Conservation (phyloP, 257 asterid genomes). For the Solanum sejunctum region DNA sequence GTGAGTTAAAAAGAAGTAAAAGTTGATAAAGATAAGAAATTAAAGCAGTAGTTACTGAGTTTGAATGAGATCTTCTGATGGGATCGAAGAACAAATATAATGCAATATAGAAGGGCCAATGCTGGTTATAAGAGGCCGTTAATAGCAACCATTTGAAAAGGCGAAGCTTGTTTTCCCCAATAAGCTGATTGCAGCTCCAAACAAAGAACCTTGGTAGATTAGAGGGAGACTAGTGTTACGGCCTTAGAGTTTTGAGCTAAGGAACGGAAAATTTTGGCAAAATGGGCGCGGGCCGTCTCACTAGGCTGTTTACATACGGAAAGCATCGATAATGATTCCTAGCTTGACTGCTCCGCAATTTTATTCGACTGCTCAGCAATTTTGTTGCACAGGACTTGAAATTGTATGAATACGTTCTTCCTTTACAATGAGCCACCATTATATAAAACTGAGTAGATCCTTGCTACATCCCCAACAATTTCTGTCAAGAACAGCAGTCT, state of each 20-base stretch:
- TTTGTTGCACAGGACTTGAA: slow-evolving; percentile 10
- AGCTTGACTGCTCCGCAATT: background rate
- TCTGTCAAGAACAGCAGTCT: slow-evolving; percentile 6
- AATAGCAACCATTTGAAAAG: background rate
- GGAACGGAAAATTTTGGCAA: no score
- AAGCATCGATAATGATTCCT: background rate
- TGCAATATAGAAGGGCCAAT: background rate
- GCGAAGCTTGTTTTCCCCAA: background rate
- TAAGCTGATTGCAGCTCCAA: background rate
- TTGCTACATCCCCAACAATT: background rate
- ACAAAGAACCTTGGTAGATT: background rate
- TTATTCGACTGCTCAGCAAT: slow-evolving; percentile 4
- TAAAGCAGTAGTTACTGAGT: background rate
- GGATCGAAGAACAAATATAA: background rate
- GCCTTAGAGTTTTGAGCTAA: no score
- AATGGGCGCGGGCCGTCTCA: no score
- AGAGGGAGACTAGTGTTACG: slow-evolving; percentile 8
- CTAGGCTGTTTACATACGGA: slow-evolving; percentile 38
- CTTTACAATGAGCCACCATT: slow-evolving; percentile 10
- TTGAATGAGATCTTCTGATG: background rate
- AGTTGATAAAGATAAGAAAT: background rate
- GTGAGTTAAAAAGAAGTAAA: background rate
- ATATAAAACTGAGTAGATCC: background rate
- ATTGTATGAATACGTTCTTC: slow-evolving; percentile 1
- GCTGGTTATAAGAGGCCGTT: background rate